These are phyloP conservation scores for Wickerhamiella cacticola DNA, from an alignment of 805 yeast species.

Conservation along the genomic window DNA sequence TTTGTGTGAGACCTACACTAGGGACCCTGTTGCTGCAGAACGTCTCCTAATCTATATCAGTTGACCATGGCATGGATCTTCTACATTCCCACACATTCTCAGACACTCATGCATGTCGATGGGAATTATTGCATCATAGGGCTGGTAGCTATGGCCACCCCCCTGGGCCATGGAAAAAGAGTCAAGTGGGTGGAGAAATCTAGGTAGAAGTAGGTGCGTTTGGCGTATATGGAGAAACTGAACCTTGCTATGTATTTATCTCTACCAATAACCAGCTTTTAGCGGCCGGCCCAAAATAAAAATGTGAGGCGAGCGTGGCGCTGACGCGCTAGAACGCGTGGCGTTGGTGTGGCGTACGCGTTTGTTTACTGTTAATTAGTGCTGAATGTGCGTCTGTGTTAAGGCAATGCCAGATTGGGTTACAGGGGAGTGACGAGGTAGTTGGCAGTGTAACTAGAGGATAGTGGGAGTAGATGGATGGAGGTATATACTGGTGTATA, in stretches of 20 bases:
- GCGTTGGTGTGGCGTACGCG: slow-evolving; percentile 1
- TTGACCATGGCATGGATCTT: slow-evolving; percentile 2
- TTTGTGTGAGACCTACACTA: too few relatives aligned
- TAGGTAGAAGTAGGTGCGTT: too few relatives aligned
- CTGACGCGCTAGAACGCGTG: slow-evolving; percentile 2
- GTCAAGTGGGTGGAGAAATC: too few relatives aligned
- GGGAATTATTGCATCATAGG: slow-evolving; percentile 1
- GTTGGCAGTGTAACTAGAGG: too few relatives aligned
- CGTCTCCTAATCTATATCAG: too few relatives aligned
- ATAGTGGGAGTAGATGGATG: too few relatives aligned
- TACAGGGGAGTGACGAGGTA: too few relatives aligned
- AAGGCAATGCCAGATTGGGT: not conserved
- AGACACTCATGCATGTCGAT: not conserved
- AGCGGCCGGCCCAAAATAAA: not conserved
- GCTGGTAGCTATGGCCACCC: slow-evolving; percentile 1
- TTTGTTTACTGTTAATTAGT: slow-evolving; percentile 1
- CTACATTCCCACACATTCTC: not conserved
- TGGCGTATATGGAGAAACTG: too few relatives aligned
- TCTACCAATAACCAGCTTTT: not conserved
- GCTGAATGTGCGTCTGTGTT: not conserved
- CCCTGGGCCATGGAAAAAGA: too few relatives aligned
- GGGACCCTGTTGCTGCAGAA: too few relatives aligned
- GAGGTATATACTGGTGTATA: too few relatives aligned
- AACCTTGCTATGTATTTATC: too few relatives aligned
- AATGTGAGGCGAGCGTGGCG: not conserved